Evolutionary conservation across 1,284 basidiomycete genomes (phyloP), one percentile per base, ranked within the genome.

Genomic region (Puccinia polysora): DNA sequence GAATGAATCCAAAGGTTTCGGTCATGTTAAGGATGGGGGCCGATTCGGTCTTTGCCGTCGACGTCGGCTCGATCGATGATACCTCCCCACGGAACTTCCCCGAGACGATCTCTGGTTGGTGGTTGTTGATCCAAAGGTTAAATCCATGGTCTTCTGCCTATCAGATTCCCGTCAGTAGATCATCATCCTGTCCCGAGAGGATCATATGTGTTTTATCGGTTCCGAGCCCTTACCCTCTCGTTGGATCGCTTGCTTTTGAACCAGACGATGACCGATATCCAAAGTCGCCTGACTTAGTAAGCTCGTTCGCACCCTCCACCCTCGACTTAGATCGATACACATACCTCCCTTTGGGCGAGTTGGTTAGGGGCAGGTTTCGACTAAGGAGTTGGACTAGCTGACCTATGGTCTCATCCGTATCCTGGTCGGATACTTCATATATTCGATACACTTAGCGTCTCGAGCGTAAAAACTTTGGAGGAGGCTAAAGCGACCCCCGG

Each of bases 101-200:
- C 4, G 96, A 99, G 77, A 89, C 90, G 0, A 85, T 99, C 0
- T 97, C 94, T 1, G 96, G 96, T 25, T 97, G 92, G 88, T 97
- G 92, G 91, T 85, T 98, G 18, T 83, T 97, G 71, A 80, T 98
- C 73, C 96, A 95, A 80, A 84, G 91, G 73, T 96, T 87, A 86
- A 80, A 78, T 60, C 79, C 79, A 7, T 80, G 79, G 78, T 77
- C 73, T 52, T 59, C 55, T 34, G 58, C 55, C 23, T 36, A 70
- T 30, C 18, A 50, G 12, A 70, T 70, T 34, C 67, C 67, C 4
- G n/a, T n/a, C n/a, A 15, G 67, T 62, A 60, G 15, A 58, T 70
- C 12, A 10, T 25, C 40, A 1, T 63, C 20, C 18, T 23, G 34
- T 28, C n/a, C n/a, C n/a, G n/a, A n/a, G n/a, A n/a, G n/a, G n/a